phyloP scores from a whole-genome alignment of 148 eudicot genomes.

The Amaranthus cruentus region DNA sequence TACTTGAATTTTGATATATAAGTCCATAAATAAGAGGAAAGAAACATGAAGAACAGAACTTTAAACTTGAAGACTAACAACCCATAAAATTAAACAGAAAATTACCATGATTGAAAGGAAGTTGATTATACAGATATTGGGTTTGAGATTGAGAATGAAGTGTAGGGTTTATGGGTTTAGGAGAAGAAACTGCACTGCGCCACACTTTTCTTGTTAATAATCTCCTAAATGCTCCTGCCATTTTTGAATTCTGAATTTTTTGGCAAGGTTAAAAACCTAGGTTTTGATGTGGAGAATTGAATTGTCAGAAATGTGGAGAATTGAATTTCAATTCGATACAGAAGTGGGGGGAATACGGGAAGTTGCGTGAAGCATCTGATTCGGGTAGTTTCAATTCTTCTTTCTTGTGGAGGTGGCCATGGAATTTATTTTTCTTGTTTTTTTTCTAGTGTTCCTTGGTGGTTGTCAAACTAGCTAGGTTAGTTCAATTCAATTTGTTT shows the following conservation, averaged over 20 bases:
- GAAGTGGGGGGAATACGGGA: background rate
- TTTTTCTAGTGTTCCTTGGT: no score
- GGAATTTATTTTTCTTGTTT: background rate
- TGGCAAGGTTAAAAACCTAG: background rate
- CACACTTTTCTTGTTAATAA: conserved; percentile 26
- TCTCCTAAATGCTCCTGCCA: conserved; percentile 8
- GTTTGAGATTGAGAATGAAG: conserved; percentile 5
- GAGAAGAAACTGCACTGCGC: conserved; percentile 25
- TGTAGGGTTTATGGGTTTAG: conserved; percentile 37
- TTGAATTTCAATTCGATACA: background rate
- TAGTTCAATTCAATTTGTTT: no score
- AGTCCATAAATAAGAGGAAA: background rate
- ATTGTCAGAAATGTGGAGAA: background rate
- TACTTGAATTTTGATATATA: no score
- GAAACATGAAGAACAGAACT: background rate
- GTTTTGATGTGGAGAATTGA: background rate
- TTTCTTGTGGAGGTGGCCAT: conserved; percentile 8
- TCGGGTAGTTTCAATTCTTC: background rate
- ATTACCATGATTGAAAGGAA: conserved; percentile 24
- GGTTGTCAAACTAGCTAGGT: no score
- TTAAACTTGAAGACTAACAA: no score
- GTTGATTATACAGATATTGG: conserved; percentile 11
- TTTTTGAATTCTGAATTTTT: background rate
- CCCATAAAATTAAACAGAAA: background rate
- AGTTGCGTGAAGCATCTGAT: conserved; percentile 16